Conservation (phyloP, 2,329 filamentous ascomycete species). For the Cercospora berteroae region DNA sequence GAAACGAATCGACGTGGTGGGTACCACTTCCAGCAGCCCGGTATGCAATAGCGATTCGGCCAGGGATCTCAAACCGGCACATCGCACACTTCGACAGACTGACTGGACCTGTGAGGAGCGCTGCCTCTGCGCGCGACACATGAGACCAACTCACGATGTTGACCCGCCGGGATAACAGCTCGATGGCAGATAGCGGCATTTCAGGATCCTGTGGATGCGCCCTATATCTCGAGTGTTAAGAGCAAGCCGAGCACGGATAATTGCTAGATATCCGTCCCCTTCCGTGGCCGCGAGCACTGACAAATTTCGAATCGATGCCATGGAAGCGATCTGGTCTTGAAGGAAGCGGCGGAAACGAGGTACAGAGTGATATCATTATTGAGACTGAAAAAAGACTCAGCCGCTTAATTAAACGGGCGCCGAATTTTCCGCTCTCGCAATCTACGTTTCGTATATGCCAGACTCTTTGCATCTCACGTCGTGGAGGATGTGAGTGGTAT, state of each 20-base stretch:
- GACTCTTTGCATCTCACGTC: conserved; percentile 26
- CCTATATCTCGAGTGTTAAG: background rate
- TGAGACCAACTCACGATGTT: background rate
- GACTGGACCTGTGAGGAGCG: background rate
- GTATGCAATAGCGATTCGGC: conserved; percentile 11
- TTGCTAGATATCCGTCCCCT: background rate
- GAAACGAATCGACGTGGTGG: conserved; percentile 4
- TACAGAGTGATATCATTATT: background rate
- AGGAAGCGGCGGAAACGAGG: background rate
- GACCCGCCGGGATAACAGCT: background rate
- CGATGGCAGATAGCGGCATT: background rate
- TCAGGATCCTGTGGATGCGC: background rate
- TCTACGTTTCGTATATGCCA: conserved; percentile 3
- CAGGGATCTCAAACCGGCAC: conserved; percentile 12
- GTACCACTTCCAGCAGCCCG: conserved; percentile 23
- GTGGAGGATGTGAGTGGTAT: conserved; percentile 31
- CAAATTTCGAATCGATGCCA: background rate
- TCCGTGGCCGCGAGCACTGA: background rate
- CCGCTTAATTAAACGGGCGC: background rate
- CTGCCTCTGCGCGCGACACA: background rate
- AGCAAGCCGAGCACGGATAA: background rate
- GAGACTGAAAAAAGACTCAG: background rate
- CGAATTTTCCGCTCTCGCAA: background rate
- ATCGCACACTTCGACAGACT: background rate
- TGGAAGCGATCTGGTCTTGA: background rate